Conservation (phyloP, 1,139 yeast genomes). For the Kodamaea anthophila region DNA sequence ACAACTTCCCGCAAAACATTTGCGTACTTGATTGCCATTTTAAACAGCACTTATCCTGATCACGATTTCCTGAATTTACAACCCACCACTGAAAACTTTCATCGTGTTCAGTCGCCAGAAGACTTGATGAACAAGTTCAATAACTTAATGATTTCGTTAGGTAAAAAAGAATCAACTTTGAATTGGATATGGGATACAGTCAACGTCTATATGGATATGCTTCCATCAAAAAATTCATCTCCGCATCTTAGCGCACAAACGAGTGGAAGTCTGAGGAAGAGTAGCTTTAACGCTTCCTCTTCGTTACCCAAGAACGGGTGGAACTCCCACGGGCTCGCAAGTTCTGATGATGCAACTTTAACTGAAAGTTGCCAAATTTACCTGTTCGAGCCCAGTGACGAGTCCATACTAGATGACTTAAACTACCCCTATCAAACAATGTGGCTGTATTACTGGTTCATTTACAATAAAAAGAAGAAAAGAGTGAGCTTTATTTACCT, state of each 20-base stretch:
- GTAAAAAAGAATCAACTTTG: constrained; percentile 47
- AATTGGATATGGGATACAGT: constrained; percentile 86
- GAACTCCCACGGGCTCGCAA: background rate
- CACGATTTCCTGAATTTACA: constrained; percentile 86
- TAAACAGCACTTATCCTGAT: constrained; percentile 91
- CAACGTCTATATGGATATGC: constrained; percentile 75
- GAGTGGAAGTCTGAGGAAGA: constrained; percentile 20
- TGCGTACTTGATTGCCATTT: constrained; percentile 83
- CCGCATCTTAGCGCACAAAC: constrained; percentile 14
- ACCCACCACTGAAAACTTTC: constrained; percentile 71
- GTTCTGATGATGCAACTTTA: constrained; percentile 1
- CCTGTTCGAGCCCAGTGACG: constrained; percentile 74
- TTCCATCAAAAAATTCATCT: constrained; percentile 25
- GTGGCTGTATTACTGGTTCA: constrained; percentile 93
- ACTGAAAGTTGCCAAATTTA: constrained; percentile 65
- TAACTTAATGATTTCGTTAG: constrained; percentile 72
- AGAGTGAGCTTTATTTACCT: constrained; percentile 80
- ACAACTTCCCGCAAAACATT: constrained; percentile 81
- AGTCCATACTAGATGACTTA: constrained; percentile 63
- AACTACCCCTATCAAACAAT: constrained; percentile 66
- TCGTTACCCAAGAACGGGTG: constrained; percentile 9
- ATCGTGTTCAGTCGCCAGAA: constrained; percentile 38
- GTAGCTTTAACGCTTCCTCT: constrained; percentile 15
- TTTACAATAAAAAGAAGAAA: constrained; percentile 84
- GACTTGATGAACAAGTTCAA: constrained; percentile 69